Percentiles rank a stretch among this genome's conserved stretches.
Evolutionary conservation across 352 stramenopile genomes (phyloP).

Genomic region (Globisporangium spiculum): DNA sequence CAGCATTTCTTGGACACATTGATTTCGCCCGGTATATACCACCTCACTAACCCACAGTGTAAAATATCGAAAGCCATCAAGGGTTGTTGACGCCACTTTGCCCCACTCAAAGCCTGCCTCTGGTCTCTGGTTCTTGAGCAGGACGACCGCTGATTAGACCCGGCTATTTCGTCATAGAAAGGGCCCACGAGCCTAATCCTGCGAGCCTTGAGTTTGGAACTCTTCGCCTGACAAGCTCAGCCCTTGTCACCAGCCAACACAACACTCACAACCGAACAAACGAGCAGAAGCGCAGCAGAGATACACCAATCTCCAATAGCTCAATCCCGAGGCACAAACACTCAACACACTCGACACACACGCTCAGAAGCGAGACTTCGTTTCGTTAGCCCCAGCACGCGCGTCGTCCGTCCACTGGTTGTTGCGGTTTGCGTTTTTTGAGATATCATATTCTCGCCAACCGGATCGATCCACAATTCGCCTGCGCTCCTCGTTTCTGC

Average conservation of each 20-base stretch:
- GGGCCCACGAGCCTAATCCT: neutral
- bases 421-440: neutral
- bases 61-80: neutral
- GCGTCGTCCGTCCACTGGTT: neutral
- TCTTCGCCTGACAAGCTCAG: neutral
- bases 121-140: neutral
- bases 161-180: neutral
- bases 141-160: neutral
- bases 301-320: neutral
- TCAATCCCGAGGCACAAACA: neutral
- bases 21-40: neutral
- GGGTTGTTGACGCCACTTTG: neutral
- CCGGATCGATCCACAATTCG: neutral
- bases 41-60: neutral
- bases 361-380: neutral
- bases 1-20: neutral
- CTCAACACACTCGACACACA: neutral
- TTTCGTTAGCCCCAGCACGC: neutral
- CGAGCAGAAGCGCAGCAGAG: neutral
- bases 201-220: neutral
- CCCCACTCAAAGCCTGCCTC: neutral
- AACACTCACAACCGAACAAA: neutral
- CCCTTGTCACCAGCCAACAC: neutral
- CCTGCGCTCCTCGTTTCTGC: neutral
- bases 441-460: slow-evolving; percentile 14